Evolutionary conservation across 441 rosid species (phyloP).

Genomic region (Brassica balearica): DNA sequence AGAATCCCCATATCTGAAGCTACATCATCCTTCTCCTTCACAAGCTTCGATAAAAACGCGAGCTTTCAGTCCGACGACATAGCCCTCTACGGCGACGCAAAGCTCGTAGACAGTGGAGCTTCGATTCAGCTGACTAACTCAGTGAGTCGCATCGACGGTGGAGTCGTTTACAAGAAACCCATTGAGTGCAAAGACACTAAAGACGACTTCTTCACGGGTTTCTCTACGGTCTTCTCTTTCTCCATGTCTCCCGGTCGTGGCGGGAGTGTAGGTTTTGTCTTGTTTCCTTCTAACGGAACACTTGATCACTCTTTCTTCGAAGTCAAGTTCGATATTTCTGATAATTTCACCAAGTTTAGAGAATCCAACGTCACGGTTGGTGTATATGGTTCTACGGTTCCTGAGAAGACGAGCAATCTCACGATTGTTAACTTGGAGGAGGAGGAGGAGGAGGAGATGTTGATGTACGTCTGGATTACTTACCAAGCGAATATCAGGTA

Average conservation of each 20-base stretch:
- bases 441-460: constrained; percentile 41
- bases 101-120: constrained; percentile 53
- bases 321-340: constrained; percentile 59
- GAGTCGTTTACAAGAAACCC: constrained; percentile 70
- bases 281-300: constrained; percentile 48
- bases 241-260: constrained; percentile 56
- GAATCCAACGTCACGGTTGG: constrained; percentile 60
- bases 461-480: constrained; percentile 67
- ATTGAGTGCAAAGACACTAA: constrained; percentile 59
- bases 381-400: constrained; percentile 52
- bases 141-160: constrained; percentile 57
- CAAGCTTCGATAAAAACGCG: constrained; percentile 55
- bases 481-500: constrained; percentile 58
- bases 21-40: constrained; percentile 57
- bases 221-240: constrained; percentile 71
- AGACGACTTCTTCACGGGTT: constrained; percentile 47
- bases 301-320: constrained; percentile 44
- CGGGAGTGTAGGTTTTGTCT: constrained; percentile 39
- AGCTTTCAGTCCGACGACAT: constrained; percentile 55
- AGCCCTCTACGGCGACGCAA: constrained; percentile 72
- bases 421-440: constrained; percentile 36
- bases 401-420: constrained; percentile 50
- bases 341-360: constrained; percentile 42
- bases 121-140: constrained; percentile 64
- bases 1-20: constrained; percentile 49